Conservation (phyloP, 2,329 filamentous ascomycete genomes). For the Penicillium decumbens region DNA sequence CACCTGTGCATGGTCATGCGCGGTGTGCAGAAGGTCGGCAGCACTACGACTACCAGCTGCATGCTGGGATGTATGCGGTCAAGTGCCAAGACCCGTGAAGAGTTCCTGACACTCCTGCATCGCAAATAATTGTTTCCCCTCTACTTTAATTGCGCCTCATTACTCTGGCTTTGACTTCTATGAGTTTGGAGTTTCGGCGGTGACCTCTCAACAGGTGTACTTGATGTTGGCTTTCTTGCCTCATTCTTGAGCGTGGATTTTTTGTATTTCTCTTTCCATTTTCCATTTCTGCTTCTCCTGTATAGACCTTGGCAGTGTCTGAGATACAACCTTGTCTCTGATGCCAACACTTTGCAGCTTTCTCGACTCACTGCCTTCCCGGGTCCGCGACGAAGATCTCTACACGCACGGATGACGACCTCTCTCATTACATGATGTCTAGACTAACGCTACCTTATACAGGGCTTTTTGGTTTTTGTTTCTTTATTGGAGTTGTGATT, state of each 20-base stretch:
- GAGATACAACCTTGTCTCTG: background rate
- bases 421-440: slow-evolving; percentile 14
- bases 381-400: background rate
- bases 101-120: slow-evolving; percentile 82
- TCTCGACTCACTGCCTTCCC: slow-evolving; percentile 1
- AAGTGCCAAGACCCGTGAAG: slow-evolving; percentile 88
- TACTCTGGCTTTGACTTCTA: slow-evolving; percentile 24
- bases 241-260: slow-evolving; percentile 21
- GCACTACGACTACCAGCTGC: slow-evolving; percentile 89
- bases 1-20: slow-evolving; percentile 99
- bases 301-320: slow-evolving; percentile 11
- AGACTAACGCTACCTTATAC: slow-evolving; percentile 14
- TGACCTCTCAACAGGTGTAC: slow-evolving; percentile 42
- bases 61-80: slow-evolving; percentile 95
- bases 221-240: slow-evolving; percentile 21
- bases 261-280: slow-evolving; percentile 17
- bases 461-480: slow-evolving; percentile 3
- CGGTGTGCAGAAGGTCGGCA: slow-evolving; percentile 87
- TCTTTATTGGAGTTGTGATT: slow-evolving; percentile 6
- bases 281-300: slow-evolving; percentile 4
- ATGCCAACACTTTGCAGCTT: slow-evolving; percentile 7
- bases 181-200: slow-evolving; percentile 36
- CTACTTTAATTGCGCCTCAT: slow-evolving; percentile 11
- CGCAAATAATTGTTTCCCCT: slow-evolving; percentile 34
- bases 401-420: slow-evolving; percentile 3